Conservation (phyloP, 2,329 filamentous ascomycete species). For the Xylariaceae sp. region DNA sequence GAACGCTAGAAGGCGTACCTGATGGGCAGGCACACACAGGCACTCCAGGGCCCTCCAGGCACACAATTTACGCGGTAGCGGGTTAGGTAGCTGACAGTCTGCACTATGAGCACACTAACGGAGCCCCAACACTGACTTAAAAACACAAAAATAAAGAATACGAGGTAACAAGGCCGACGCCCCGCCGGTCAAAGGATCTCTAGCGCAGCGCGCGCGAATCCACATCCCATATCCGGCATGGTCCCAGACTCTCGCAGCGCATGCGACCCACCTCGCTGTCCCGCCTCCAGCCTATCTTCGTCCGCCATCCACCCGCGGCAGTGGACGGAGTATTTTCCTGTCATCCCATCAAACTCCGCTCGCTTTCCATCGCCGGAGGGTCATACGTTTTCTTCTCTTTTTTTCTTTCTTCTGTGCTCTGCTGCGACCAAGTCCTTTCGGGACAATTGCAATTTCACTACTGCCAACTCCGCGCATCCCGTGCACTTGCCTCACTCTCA, state of each 20-base stretch:
- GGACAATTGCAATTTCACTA: background rate
- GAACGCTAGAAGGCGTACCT: too few relatives aligned
- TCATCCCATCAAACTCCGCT: conserved; percentile 18
- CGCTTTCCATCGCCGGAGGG: conserved; percentile 13
- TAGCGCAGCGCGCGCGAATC: background rate
- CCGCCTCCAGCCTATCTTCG: background rate
- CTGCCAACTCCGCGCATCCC: background rate
- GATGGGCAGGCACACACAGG: too few relatives aligned
- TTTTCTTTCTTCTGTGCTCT: conserved; percentile 4
- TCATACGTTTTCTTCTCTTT: conserved; percentile 8
- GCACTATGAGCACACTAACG: background rate
- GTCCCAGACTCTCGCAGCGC: conserved; percentile 7
- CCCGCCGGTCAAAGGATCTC: conserved; percentile 17
- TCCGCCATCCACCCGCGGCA: background rate
- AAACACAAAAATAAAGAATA: conserved; percentile 13
- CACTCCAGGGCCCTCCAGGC: too few relatives aligned
- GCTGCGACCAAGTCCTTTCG: background rate
- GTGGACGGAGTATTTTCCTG: conserved; percentile 2
- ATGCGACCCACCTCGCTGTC: conserved; percentile 7
- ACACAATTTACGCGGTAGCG: background rate
- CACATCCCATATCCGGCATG: conserved; percentile 18
- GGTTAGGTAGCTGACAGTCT: background rate
- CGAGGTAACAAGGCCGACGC: conserved; percentile 12
- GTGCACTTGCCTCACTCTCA: background rate
- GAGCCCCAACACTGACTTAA: background rate